These are phyloP conservation scores for Aureobasidium uvarum DNA, from an alignment of 2,329 filamentous ascomycete species.

Conservation along the genomic window DNA sequence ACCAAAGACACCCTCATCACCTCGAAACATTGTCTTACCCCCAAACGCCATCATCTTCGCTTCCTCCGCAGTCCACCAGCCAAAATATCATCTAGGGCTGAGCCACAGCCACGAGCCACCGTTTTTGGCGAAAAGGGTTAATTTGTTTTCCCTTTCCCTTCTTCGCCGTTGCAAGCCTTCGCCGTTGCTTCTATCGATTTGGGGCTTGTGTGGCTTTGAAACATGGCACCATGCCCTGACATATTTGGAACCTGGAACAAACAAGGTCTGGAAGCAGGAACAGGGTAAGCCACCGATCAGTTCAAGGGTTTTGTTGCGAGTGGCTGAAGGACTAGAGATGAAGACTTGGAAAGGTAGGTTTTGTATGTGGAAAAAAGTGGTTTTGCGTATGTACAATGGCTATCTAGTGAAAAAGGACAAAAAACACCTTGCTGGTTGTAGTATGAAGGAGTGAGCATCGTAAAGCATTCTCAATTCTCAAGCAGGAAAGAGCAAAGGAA, in stretches of 20 bases:
- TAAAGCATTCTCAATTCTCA: neutral
- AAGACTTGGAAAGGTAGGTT: neutral
- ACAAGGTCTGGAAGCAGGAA: neutral
- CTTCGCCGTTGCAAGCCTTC: neutral
- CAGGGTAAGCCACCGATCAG: neutral
- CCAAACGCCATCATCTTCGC: neutral
- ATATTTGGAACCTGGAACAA: neutral
- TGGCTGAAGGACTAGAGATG: neutral
- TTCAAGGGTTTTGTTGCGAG: neutral
- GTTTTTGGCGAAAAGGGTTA: no score
- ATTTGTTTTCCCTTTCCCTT: neutral
- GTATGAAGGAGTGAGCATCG: slow-evolving; percentile 2
- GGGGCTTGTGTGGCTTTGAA: neutral
- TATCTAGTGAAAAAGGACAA: neutral
- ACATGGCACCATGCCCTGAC: neutral
- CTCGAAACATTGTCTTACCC: neutral
- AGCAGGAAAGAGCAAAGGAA: neutral
- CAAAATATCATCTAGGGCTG: neutral
- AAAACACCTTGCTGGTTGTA: neutral
- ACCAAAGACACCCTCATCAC: neutral
- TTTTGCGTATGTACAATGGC: neutral
- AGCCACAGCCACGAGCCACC: neutral
- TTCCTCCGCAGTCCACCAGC: neutral
- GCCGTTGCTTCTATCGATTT: slow-evolving; percentile 14
- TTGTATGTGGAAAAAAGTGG: neutral